These are phyloP conservation scores for Microcos paniculata DNA, from an alignment of 345 rosid species.

Conservation along the genomic window DNA sequence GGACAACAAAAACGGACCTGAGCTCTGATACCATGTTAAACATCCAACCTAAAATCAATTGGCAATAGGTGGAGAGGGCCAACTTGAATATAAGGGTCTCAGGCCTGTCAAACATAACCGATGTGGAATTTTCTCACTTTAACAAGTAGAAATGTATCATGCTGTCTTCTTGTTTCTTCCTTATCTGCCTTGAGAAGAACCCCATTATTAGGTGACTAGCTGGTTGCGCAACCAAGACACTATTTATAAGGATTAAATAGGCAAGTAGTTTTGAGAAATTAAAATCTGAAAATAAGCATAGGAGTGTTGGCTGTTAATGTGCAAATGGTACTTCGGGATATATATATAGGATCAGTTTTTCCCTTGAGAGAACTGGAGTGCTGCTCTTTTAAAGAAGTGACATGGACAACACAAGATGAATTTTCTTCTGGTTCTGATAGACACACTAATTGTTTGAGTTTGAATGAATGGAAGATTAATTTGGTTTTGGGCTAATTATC, in stretches of 20 bases:
- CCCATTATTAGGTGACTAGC: neutral
- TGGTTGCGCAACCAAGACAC: neutral
- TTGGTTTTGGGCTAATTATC: conserved; percentile 9
- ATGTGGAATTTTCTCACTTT: too few species aligned
- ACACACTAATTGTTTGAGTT: neutral
- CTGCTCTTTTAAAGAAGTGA: neutral
- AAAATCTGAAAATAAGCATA: neutral
- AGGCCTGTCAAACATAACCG: too few species aligned
- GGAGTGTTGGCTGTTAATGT: neutral
- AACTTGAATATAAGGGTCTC: too few species aligned
- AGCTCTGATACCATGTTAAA: too few species aligned
- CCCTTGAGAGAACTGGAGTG: neutral
- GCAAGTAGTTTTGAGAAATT: neutral
- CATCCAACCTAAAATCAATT: too few species aligned
- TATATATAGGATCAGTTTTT: neutral
- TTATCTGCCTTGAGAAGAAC: neutral
- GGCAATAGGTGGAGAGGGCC: too few species aligned
- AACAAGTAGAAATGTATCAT: neutral
- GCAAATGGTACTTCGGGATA: neutral
- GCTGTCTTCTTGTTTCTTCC: neutral
- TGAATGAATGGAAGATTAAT: neutral
- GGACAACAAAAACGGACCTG: too few species aligned
- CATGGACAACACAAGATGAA: neutral
- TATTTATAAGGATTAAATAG: neutral
- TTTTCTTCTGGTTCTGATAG: conserved; percentile 7